phyloP scores from a whole-genome alignment of 139 green algal species.

The Choricystis sp. region DNA sequence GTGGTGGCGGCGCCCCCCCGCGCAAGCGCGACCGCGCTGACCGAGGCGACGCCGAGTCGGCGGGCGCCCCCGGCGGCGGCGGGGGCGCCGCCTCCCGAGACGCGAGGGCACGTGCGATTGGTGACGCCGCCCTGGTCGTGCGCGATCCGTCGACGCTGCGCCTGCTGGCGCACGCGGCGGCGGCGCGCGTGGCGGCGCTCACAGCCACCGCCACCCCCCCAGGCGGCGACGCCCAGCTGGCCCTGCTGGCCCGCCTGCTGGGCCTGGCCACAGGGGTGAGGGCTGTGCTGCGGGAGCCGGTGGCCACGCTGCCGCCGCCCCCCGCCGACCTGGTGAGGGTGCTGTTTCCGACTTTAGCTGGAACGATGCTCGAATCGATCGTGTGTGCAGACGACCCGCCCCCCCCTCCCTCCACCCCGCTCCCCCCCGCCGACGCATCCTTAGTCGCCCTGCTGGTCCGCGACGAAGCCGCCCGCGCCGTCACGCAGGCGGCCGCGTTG shows the following conservation, averaged over 20 bases:
- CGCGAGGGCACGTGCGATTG: conserved; percentile 38
- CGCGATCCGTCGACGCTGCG: conserved; percentile 48
- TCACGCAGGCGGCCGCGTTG: conserved; percentile 25
- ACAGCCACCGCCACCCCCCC: conserved; percentile 23
- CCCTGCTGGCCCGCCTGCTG: conserved; percentile 46
- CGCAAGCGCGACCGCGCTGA: conserved; percentile 1
- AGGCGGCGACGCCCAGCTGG: conserved; percentile 23
- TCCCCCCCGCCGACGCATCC: conserved; percentile 1
- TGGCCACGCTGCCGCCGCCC: conserved; percentile 6
- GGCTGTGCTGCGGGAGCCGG: not conserved
- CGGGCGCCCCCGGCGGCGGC: conserved; percentile 8
- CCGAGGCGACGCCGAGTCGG: conserved; percentile 16
- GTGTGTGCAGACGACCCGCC: conserved; percentile 4
- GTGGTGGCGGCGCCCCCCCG: too few species aligned
- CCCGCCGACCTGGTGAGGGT: conserved; percentile 13
- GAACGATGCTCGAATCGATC: conserved; percentile 21
- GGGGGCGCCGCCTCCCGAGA: conserved; percentile 1
- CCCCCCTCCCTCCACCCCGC: not conserved
- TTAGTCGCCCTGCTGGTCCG: conserved; percentile 21
- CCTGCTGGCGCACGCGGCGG: conserved; percentile 40
- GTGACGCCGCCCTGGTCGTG: conserved; percentile 49
- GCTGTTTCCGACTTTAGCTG: conserved; percentile 28
- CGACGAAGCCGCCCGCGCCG: conserved; percentile 24
- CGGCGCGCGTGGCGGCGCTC: conserved; percentile 18
- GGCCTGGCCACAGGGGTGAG: conserved; percentile 19